Base-by-base conservation (phyloP, 108 stramenopile genomes). In the Conticribra guillardii region DNA sequence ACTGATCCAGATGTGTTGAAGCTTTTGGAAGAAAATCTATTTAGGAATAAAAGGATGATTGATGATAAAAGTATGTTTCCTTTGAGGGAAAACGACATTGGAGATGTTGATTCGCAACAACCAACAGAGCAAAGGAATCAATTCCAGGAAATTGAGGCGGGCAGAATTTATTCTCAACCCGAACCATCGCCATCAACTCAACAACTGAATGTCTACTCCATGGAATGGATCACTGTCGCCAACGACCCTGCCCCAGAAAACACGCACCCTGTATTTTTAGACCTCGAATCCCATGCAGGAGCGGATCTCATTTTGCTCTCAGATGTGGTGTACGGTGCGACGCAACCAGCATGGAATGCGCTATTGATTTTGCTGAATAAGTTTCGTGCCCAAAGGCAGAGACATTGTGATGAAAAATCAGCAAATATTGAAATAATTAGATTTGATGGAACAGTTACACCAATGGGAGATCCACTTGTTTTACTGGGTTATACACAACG, bases 301-400 rank as follows among this genome's bases (percentile, higher is more conserved):
- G 23, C 47, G n/a, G 61, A 62, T 18, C 61, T 62, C 19, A 44
- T 62, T 24, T 19, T 62, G 22, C 47, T 62, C 14, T 62, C 61
- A 11, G 61, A 62, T 49, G 61, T 62, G 9, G 46, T 62, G 19
- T 66, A 66, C 23, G 33, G 32, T 34, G 34, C 64, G 16, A 53
- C 64, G n/a, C 41, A 62, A 22, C 61, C 61, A 48, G 61, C 61
- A 15, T 62, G 61, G 61, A 48, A 48, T n/a, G 61, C 61, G 2
- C 29, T 62, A 37, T 17, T 62, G 41, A 26, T 48, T 18, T 49
- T 62, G 37, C 23, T 62, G 28, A 23, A 48, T 23, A 48, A 28
- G 28, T 45, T 62, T 44, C 27, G 61, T 4, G 34, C 44, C 2
- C 61, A 62, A 48, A 24, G 61, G 41, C 41, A 18, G 47, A 41